Evolutionary conservation across 2,329 filamentous ascomycete species (phyloP).

Genomic region (Parafenestella ontariensis): DNA sequence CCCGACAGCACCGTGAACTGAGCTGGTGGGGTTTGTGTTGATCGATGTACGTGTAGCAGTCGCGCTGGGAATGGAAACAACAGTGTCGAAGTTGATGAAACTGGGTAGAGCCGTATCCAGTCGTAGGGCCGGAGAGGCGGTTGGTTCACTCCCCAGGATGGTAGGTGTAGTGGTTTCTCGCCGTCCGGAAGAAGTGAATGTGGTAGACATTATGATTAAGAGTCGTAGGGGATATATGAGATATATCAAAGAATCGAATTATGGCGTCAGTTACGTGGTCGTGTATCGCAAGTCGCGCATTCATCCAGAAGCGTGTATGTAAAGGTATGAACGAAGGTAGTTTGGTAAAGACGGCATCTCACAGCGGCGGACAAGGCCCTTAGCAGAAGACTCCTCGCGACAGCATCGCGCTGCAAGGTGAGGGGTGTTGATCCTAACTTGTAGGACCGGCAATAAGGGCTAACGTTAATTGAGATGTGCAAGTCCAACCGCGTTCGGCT

Average conservation of each 20-base stretch:
- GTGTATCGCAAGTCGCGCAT: not conserved
- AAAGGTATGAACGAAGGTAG: slow-evolving; percentile 22
- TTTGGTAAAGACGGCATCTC: slow-evolving; percentile 13
- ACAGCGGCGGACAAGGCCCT: slow-evolving; percentile 18
- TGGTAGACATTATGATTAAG: slow-evolving; percentile 41
- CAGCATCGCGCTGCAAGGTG: slow-evolving; percentile 25
- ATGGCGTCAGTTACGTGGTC: slow-evolving; percentile 10
- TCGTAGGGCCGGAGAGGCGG: slow-evolving; percentile 5
- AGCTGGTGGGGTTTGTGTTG: slow-evolving; percentile 12
- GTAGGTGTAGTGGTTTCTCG: slow-evolving; percentile 10
- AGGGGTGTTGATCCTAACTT: slow-evolving; percentile 27
- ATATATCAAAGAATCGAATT: slow-evolving; percentile 3
- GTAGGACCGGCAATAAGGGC: slow-evolving; percentile 28
- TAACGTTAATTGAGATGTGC: slow-evolving; percentile 36
- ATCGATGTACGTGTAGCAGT: slow-evolving; percentile 9
- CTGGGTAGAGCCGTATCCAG: slow-evolving; percentile 8
- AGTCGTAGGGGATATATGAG: not conserved
- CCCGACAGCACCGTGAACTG: slow-evolving; percentile 17
- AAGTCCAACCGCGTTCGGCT: slow-evolving; percentile 27
- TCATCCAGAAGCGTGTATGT: slow-evolving; percentile 8
- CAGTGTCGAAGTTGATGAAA: slow-evolving; percentile 21
- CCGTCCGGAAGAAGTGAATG: slow-evolving; percentile 13
- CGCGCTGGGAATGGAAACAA: slow-evolving; percentile 9
- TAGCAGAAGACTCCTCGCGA: slow-evolving; percentile 27
- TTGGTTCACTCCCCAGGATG: slow-evolving; percentile 5